Evolutionary conservation across 1,139 yeast genomes (phyloP).

Genomic region (Saccharomyces hybrid): DNA sequence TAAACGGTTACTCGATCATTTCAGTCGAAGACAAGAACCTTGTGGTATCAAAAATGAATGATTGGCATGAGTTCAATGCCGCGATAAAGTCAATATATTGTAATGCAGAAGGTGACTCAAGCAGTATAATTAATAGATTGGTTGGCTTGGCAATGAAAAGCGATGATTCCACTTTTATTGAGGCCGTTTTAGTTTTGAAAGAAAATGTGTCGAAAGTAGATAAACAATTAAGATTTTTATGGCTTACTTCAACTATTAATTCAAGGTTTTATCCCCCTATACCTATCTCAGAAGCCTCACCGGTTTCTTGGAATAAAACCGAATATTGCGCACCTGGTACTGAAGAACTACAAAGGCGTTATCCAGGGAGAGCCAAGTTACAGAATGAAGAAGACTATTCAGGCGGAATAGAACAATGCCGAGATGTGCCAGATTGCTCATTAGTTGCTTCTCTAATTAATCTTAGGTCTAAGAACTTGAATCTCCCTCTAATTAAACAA

Average conservation of each 20-base stretch:
- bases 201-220: slow-evolving; percentile 11
- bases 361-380: slow-evolving; percentile 15
- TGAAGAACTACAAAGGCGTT: slow-evolving; percentile 11
- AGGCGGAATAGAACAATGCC: slow-evolving; percentile 33
- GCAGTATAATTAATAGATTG: background rate
- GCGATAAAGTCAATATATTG: slow-evolving; percentile 9
- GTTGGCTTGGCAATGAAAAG: slow-evolving; percentile 7
- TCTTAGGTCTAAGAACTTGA: slow-evolving; percentile 32
- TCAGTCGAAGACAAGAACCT: background rate
- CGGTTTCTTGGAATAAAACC: slow-evolving; percentile 13
- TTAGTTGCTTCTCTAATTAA: slow-evolving; percentile 59
- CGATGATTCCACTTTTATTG: slow-evolving; percentile 13
- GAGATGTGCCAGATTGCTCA: slow-evolving; percentile 69
- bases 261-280: slow-evolving; percentile 36
- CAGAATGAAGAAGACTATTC: slow-evolving; percentile 24
- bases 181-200: slow-evolving; percentile 12
- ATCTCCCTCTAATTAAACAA: slow-evolving; percentile 13
- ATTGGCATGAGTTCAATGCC: slow-evolving; percentile 12
- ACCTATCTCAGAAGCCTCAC: slow-evolving; percentile 14
- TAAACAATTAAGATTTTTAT: slow-evolving; percentile 32
- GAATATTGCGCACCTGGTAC: slow-evolving; percentile 8
- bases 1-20: background rate
- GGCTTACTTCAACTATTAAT: slow-evolving; percentile 40
- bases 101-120: background rate
- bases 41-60: background rate